These are phyloP conservation scores for Fragaria vesca DNA, from an alignment of 306 rosid species.

Conservation along the genomic window DNA sequence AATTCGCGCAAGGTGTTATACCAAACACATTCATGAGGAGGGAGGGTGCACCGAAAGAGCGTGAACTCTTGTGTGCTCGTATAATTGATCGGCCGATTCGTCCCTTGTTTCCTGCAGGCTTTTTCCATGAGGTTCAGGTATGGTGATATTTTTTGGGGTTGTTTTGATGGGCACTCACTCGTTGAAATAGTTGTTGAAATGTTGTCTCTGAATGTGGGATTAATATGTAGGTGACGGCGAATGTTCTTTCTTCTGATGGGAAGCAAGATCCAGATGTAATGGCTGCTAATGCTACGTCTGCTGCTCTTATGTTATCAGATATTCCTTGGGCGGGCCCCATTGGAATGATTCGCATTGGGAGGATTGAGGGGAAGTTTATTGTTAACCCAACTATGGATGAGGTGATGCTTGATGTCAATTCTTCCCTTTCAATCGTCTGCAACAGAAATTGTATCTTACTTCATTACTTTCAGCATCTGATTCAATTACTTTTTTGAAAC, in stretches of 20 bases:
- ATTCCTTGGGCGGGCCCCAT: constrained; percentile 99
- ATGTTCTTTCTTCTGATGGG: constrained; percentile 91
- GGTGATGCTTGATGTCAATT: constrained; percentile 42
- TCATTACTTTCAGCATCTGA: constrained; percentile 1
- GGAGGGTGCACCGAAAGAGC: constrained; percentile 96
- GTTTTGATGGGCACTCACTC: neutral
- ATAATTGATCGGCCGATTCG: constrained; percentile 89
- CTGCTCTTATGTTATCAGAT: constrained; percentile 97
- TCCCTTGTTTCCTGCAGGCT: constrained; percentile 84
- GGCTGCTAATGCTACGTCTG: constrained; percentile 89
- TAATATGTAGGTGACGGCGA: constrained; percentile 63
- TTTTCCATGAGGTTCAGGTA: constrained; percentile 98
- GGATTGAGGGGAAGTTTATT: constrained; percentile 72
- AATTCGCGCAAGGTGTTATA: constrained; percentile 84
- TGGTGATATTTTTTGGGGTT: constrained; percentile 17
- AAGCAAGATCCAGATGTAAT: constrained; percentile 87
- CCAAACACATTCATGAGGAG: constrained; percentile 78
- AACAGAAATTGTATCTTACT: neutral
- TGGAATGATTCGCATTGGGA: constrained; percentile 86
- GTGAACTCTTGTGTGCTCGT: constrained; percentile 86
- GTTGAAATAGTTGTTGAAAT: neutral
- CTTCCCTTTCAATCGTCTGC: neutral
- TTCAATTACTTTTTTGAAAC: neutral
- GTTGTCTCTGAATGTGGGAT: constrained; percentile 1
- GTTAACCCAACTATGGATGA: constrained; percentile 92